A percentile compares a stretch with the other conserved stretches of the same genome.
Conservation (phyloP, 345 rosid species). For the Atalantia buxifolia region DNA sequence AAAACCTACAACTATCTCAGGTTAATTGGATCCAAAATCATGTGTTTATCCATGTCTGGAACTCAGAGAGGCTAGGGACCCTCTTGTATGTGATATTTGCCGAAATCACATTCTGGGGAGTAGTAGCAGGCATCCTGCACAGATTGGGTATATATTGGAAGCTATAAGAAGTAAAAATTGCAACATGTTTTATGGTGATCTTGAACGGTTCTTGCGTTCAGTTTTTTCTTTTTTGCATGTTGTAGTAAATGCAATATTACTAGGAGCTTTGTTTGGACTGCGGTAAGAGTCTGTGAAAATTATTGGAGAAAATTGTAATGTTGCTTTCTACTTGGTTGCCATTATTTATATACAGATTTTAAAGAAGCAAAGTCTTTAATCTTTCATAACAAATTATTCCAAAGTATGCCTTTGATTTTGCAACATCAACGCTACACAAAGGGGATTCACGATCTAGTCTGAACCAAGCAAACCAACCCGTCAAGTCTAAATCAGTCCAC, state of each 20-base stretch:
- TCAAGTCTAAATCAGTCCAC: no score
- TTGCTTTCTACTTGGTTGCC: background rate
- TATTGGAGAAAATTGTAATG: background rate
- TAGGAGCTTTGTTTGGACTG: background rate
- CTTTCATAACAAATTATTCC: no score
- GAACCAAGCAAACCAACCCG: no score
- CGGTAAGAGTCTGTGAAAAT: background rate
- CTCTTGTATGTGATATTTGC: slow-evolving; percentile 55
- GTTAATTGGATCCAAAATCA: slow-evolving; percentile 57
- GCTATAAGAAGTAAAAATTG: slow-evolving; percentile 27
- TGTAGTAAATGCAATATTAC: background rate
- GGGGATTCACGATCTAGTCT: no score
- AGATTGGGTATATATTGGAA: slow-evolving; percentile 56
- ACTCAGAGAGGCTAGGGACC: slow-evolving; percentile 49
- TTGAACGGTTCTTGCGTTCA: no score
- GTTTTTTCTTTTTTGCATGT: background rate
- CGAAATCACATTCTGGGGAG: slow-evolving; percentile 56
- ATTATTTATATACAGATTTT: background rate
- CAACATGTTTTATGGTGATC: background rate
- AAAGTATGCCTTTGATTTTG: no score
- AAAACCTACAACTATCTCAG: slow-evolving; percentile 18
- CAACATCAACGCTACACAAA: no score
- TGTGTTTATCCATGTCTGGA: slow-evolving; percentile 50
- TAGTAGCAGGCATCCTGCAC: slow-evolving; percentile 50
- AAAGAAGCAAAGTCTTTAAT: no score